Percentiles rank a stretch among this genome's conserved stretches.
phyloP scores from a whole-genome alignment of 805 yeast genomes.

The Wickerhamomyces bovis region DNA sequence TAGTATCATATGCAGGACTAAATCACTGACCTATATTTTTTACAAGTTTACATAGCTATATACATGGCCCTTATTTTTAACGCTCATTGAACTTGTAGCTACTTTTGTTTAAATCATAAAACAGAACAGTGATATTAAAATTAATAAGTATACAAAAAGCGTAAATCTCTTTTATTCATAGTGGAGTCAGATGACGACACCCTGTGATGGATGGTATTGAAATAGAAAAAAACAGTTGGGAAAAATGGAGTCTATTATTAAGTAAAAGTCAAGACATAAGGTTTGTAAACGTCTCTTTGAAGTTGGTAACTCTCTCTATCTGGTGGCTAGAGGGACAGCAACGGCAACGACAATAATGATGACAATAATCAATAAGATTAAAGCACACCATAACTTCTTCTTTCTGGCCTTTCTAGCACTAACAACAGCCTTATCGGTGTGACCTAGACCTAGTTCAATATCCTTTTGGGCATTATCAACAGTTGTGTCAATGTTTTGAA shows the following conservation, averaged over 20 bases:
- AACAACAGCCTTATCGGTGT: conserved; percentile 83
- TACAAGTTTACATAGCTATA: background rate
- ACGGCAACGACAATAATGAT: conserved; percentile 62
- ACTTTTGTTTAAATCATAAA: background rate
- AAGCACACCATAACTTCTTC: conserved; percentile 81
- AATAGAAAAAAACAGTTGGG: background rate
- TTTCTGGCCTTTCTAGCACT: conserved; percentile 86
- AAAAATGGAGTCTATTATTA: background rate
- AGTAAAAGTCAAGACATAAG: background rate
- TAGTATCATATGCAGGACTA: conserved; percentile 21
- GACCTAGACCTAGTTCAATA: conserved; percentile 91
- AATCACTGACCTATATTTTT: conserved; percentile 25
- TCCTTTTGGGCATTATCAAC: conserved; percentile 81
- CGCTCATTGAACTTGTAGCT: too few relatives aligned
- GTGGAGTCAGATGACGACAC: background rate
- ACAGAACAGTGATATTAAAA: background rate
- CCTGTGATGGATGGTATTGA: background rate
- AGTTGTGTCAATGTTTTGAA: conserved; percentile 76
- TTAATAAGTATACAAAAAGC: background rate
- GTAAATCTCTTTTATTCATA: background rate
- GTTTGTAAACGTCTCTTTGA: background rate
- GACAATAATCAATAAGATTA: conserved; percentile 54
- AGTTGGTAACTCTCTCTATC: background rate
- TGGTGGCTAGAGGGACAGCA: conserved; percentile 38
- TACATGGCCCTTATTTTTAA: too few relatives aligned